Evolutionary conservation across 768 basidiomycete genomes (phyloP), one percentile per base, ranked within the genome.

Genomic region (Trametes cinnabarina): DNA sequence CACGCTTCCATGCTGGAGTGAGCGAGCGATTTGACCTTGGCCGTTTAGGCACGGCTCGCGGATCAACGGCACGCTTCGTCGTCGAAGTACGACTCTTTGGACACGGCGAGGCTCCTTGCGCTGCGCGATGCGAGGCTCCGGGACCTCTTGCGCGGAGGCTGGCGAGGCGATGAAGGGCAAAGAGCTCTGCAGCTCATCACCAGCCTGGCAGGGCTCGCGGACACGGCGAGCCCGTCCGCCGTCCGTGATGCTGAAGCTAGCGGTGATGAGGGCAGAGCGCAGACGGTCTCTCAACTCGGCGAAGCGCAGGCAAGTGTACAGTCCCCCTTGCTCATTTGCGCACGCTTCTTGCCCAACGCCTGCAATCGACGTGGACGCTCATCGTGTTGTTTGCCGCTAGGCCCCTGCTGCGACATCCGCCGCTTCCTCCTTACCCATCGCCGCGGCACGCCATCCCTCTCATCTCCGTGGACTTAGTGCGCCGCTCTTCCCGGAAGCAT

Each of bases 401-500:
- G 30, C 12, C 7, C 30, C 30, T 32, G 12, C 30, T 25, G 20
- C 49, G 20, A 37, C 35, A 14, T 42, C 51, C 30, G 22, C 61
- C 10, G 12, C 58, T 4, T 54, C 47, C 17, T 58, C 66, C 8
- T 48, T 68, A 2, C 79, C 78, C 2, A 68, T 79, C 23, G 77
- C 79, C 25, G 80, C 80, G 14, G 80, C 80, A 0, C 78, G 77
- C 54, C 78, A 81, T 55, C 80, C 78, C 23, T 49, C 54, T 14
- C 43, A 61, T 23, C 35, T 65, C 6, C 61, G 50, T 15, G 34
- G 58, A 8, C 59, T 65, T 22, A 19, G 30, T n/a, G 39, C 46
- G 1, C 56, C 61, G 39, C 59, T 65, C 42, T 65, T 63, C 41
- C 41, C 60, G n/a, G 41, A 25, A 22, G 20, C 42, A 2, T n/a